Evolutionary conservation across 257 asterid genomes (phyloP), one percentile per base, ranked within the genome.

Genomic region (Solanum lycopersicoides): DNA sequence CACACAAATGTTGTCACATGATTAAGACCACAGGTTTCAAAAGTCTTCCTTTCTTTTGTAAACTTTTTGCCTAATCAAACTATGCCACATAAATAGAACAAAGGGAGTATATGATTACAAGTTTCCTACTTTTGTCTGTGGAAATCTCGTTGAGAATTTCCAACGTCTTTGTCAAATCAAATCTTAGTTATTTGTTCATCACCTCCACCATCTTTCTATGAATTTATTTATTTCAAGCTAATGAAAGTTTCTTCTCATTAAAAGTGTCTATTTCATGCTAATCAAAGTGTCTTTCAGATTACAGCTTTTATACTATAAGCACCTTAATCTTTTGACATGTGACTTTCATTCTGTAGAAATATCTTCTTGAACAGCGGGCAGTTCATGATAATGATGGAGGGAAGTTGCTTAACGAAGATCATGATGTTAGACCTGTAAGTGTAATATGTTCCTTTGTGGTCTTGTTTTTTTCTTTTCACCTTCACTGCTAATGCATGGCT

Each of bases 361-460:
- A 94, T 92, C 99, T 97, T 91, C 98, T 97, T 73, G 98, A 95
- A 89, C 97, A 95, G 90, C 95, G 95, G 88, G 99, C 99, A 85
- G 98, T 97, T 88, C 89, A 91, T 89, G 98, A 97, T 91, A 91
- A 82, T 91, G 98, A 95, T 88, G 98, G 97, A 88, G 94, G 98
- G 87, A 97, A 95, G 92, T 91, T 95, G 90, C 96, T 97, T 88
- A 97, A 97, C 90, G 99, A 97, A 91, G 98, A 97, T 89, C 93
- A 93, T 88, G 99, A 97, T 91, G 85, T 95, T 77, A 93, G 99
- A 95, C 88, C 98, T 89, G 99, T 97, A 94, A 93, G 98, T 44
- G 44, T 83, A 68, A 71, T 30, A 69, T 86, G 89, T 87, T 91
- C 65, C 76, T 87, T 83, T 73, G 83, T 86, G 60, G 56, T 47